A percentile compares a stretch with the other conserved stretches of the same genome.
Conservation (phyloP, 768 basidiomycete species). For the Lepiota subincarnata region DNA sequence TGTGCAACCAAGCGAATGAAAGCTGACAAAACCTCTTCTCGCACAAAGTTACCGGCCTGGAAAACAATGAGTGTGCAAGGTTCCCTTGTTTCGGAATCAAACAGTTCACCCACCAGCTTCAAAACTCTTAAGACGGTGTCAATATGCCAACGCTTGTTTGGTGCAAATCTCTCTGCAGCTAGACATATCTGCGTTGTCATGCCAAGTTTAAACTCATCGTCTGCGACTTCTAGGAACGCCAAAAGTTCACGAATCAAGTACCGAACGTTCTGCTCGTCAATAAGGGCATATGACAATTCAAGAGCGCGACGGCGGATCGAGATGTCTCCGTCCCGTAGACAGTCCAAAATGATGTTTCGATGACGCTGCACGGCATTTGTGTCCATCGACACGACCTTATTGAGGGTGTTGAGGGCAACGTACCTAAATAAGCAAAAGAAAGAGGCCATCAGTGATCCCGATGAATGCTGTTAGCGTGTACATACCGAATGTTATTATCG, state of each 20-base stretch:
- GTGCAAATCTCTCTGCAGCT: slow-evolving; percentile 94
- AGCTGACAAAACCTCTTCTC: slow-evolving; percentile 91
- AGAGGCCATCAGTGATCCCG: background rate
- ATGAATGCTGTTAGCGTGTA: slow-evolving; percentile 2
- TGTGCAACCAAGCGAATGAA: slow-evolving; percentile 96
- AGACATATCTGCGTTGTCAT: slow-evolving; percentile 97
- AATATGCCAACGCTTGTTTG: slow-evolving; percentile 98
- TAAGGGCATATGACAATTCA: slow-evolving; percentile 94
- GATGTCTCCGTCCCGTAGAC: slow-evolving; percentile 97
- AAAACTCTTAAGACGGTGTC: slow-evolving; percentile 92
- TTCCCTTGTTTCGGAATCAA: background rate
- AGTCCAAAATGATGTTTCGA: slow-evolving; percentile 97
- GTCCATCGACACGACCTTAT: slow-evolving; percentile 97
- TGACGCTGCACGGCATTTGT: slow-evolving; percentile 98
- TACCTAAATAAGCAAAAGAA: slow-evolving; percentile 52
- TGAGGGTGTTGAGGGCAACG: slow-evolving; percentile 95
- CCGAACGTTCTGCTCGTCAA: slow-evolving; percentile 92
- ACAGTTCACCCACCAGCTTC: slow-evolving; percentile 63
- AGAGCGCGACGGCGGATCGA: slow-evolving; percentile 96
- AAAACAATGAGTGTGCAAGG: background rate
- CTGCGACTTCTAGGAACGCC: slow-evolving; percentile 95
- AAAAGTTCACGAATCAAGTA: slow-evolving; percentile 89
- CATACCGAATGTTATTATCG: slow-evolving; percentile 97
- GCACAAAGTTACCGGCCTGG: slow-evolving; percentile 96
- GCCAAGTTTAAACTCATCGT: slow-evolving; percentile 97